phyloP scores from a whole-genome alignment of 2,329 filamentous ascomycete species.

The Calonectria ilicicola region DNA sequence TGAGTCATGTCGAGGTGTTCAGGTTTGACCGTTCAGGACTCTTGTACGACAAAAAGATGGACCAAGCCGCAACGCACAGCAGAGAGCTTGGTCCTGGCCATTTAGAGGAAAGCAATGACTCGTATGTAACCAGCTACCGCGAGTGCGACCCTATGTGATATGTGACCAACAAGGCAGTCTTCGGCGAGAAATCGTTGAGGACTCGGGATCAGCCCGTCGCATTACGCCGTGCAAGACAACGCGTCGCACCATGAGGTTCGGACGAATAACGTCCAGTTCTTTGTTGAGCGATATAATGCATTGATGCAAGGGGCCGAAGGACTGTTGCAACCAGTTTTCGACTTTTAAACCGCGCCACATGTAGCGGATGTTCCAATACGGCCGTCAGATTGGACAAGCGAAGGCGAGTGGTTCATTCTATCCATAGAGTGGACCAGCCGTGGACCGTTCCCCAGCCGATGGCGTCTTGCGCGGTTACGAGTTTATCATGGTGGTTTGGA shows the following conservation, averaged over 20 bases:
- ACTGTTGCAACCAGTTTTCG: constrained; percentile 4
- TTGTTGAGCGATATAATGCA: constrained; percentile 29
- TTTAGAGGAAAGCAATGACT: not conserved
- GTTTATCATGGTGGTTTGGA: constrained; percentile 12
- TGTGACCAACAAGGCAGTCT: not conserved
- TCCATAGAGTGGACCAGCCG: constrained; percentile 31
- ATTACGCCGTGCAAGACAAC: not conserved
- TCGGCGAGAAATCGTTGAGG: not conserved
- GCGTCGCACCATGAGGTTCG: not conserved
- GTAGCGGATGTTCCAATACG: constrained; percentile 22
- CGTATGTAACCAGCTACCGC: not conserved
- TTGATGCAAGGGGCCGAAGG: constrained; percentile 13
- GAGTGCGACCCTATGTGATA: not conserved
- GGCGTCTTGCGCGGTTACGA: constrained; percentile 30
- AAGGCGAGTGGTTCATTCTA: constrained; percentile 22
- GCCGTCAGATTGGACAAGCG: constrained; percentile 29
- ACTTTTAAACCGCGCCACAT: constrained; percentile 21
- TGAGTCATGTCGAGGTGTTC: not conserved
- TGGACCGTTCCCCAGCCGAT: constrained; percentile 26
- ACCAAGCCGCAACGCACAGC: not conserved
- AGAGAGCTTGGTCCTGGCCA: not conserved
- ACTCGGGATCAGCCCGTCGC: not conserved
- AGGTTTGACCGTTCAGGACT: not conserved
- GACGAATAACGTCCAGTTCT: constrained; percentile 21
- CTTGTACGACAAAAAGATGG: not conserved